A percentile compares a stretch with the other conserved stretches of the same genome.
These are phyloP conservation scores for Floccularia luteovirens DNA, from an alignment of 768 basidiomycete genomes.

Conservation along the genomic window DNA sequence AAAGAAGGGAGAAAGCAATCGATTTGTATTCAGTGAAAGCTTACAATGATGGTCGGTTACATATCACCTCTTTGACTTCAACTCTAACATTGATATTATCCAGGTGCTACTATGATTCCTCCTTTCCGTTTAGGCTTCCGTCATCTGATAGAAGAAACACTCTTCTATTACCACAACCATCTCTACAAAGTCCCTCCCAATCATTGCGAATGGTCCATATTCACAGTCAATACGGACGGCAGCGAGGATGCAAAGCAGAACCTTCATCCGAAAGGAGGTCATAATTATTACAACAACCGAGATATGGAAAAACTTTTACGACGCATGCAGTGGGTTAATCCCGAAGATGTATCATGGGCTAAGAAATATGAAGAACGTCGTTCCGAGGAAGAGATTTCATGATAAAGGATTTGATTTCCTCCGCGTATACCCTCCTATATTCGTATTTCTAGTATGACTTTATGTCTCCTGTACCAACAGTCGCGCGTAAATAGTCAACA, in stretches of 20 bases:
- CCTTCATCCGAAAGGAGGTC: conserved; percentile 30
- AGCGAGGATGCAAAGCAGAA: conserved; percentile 4
- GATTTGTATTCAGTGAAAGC: conserved; percentile 27
- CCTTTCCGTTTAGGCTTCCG: conserved; percentile 28
- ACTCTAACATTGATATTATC: background rate
- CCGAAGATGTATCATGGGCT: conserved; percentile 23
- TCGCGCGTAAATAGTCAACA: too few species aligned
- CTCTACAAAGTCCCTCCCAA: conserved; percentile 27
- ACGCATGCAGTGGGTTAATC: conserved; percentile 21
- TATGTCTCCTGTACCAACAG: too few species aligned
- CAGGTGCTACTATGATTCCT: conserved; percentile 34
- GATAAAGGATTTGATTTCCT: too few species aligned
- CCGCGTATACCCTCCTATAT: too few species aligned
- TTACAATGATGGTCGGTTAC: conserved; percentile 30
- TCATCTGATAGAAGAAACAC: conserved; percentile 25
- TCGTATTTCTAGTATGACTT: too few species aligned
- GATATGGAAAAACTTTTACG: conserved; percentile 29
- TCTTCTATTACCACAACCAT: conserved; percentile 27
- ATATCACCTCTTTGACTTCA: background rate
- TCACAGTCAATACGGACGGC: conserved; percentile 9
- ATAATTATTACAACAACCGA: conserved; percentile 36
- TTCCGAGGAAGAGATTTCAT: background rate
- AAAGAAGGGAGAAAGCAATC: conserved; percentile 16
- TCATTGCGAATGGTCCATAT: conserved; percentile 25
- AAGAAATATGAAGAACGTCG: conserved; percentile 13